These are phyloP conservation scores for Coemansia sp. DNA, from an alignment of 192 early-diverging fungal genomes.

Conservation along the genomic window DNA sequence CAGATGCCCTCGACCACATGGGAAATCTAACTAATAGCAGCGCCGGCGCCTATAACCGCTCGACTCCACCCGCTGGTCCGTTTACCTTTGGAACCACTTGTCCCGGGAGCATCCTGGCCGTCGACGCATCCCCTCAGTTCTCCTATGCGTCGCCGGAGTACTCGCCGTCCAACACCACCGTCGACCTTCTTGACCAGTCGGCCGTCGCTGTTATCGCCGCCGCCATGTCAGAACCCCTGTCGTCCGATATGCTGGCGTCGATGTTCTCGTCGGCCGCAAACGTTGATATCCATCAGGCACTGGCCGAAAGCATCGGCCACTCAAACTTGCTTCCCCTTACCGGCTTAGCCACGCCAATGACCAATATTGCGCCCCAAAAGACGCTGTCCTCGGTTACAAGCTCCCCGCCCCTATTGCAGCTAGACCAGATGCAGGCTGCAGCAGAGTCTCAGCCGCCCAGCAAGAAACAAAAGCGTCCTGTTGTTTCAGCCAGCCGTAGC, in stretches of 20 bases:
- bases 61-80: neutral
- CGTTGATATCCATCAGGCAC: neutral
- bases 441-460: neutral
- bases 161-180: neutral
- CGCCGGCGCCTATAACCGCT: neutral
- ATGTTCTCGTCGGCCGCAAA: constrained; percentile 7
- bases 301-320: neutral
- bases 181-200: constrained; percentile 10
- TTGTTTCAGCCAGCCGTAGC: too few relatives aligned
- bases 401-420: constrained; percentile 5
- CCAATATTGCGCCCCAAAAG: constrained; percentile 45
- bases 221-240: constrained; percentile 9
- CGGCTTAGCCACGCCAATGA: constrained; percentile 6
- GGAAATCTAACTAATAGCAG: neutral
- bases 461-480: neutral
- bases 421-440: neutral
- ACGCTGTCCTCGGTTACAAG: constrained; percentile 12
- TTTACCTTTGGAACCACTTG: constrained; percentile 5
- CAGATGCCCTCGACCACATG: constrained; percentile 19
- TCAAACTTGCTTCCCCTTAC: constrained; percentile 22
- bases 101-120: constrained; percentile 6
- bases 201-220: constrained; percentile 17
- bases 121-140: neutral
- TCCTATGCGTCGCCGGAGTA: constrained; percentile 1
- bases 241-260: constrained; percentile 24